Base-by-base conservation (phyloP, 176 grass and related monocot genomes). In the Triticum dicoccoides region DNA sequence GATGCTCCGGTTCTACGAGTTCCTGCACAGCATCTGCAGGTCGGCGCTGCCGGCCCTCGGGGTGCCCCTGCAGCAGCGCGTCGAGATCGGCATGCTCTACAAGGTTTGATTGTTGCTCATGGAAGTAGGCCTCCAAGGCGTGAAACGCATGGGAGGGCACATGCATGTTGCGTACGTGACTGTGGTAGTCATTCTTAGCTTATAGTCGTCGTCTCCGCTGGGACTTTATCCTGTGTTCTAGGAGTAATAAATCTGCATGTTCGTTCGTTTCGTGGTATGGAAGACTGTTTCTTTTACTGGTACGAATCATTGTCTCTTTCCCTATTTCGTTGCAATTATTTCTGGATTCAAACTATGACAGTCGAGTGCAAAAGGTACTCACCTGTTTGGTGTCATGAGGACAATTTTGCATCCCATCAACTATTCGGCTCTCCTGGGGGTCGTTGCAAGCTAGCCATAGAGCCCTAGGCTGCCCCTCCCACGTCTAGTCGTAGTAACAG, bases 11-110 rank as follows among this genome's bases (percentile, higher is more conserved):
- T 94, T 91, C 83, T 97, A 94, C 56, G 90, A 97, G 87, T 94
- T 94, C 89, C 68, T 94, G 66, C 90, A 97, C 71, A 84, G 87
- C 80, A 93, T 91, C 67, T 95, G 95, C 76, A 76, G 87, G 49
- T 93, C 95, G 2, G 87, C 88, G 0, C 85, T 97, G 78, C 95
- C 95, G 8, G 75, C 84, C 65, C 72, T 95, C 21, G 86, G 79
- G 30, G 76, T 92, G 76, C 92, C 92, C 9, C 83, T 92, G 85
- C 88, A 89, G 27, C 90, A 94, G 73, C 86, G 87, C 49, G 89
- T 97, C n/a, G 95, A 95, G 88, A 94, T 97, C 41, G 92, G 92
- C 54, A 94, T 94, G 92, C 49, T 97, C 4, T 97, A 86, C 79
- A 92, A 92, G 85, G 88, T 85, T 18, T 89, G 79, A 93, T 20